Base-by-base conservation (phyloP, 2,329 filamentous ascomycete genomes). In the Ceratocystiopsis sp. region DNA sequence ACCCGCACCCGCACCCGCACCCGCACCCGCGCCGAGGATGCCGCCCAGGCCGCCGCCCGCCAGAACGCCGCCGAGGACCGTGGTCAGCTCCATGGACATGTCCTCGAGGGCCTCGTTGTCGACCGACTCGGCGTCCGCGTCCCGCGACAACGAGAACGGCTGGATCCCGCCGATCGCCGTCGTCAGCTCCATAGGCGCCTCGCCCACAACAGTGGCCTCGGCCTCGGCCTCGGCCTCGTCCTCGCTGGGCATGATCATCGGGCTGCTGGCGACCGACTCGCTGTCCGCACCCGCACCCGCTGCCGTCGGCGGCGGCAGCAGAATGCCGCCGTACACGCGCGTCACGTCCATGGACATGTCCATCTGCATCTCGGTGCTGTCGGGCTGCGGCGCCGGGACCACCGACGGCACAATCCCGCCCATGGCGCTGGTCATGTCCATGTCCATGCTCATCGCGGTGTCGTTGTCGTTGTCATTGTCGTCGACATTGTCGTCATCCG, bases 321-420 rank as follows among this genome's bases (percentile, higher is more conserved):
- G 60, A 43, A 96, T 95, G 3, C 79, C 74, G 10, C 89, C 89
- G 42, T 93, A 67, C 10, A 76, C 84, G 43, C 75, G 76, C 2
- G 89, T 95, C 9, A 95, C 84, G 52, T 96, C 89, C 89, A 96
- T 95, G 18, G 84, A 91, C 68, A 93, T 78, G 35, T 87, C 57
- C 13, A 66, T 65, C n/a, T n/a, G n/a, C n/a, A n/a, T n/a, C 13
- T 70, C 66, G 6, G 62, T 46, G 17, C 46, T 43, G 3, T 15
- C 46, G 43, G 8, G 49, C 44, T 34, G 45, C 9, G 48, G 34
- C 17, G 45, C 43, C n/a, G n/a, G n/a, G n/a, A n/a, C n/a, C n/a
- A n/a, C n/a, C n/a, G n/a, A n/a, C n/a, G n/a, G n/a, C 34, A 69
- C 47, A 41, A 69, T 67, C 1, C 61, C 60, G 13, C 65, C 65